phyloP scores from a whole-genome alignment of 345 rosid genomes.

The Cardamine resedifolia region DNA sequence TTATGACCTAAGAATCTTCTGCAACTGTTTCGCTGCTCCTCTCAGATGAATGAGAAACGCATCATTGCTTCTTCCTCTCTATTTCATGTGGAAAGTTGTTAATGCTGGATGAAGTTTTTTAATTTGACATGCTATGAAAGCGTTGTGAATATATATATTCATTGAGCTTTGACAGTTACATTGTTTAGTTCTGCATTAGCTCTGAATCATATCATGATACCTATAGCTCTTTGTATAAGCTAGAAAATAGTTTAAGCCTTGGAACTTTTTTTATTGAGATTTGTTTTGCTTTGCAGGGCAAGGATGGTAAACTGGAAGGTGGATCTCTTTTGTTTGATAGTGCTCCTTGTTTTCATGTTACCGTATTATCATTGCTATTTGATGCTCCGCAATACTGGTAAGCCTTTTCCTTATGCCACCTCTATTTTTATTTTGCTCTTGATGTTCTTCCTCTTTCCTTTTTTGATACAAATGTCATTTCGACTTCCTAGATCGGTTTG shows the following conservation, averaged over 20 bases:
- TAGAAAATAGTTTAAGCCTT: neutral
- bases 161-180: conserved; percentile 17
- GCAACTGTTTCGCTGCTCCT: neutral
- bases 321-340: conserved; percentile 87
- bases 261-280: conserved; percentile 8
- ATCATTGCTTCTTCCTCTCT: neutral
- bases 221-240: neutral
- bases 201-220: neutral
- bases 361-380: conserved; percentile 97
- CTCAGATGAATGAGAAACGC: neutral
- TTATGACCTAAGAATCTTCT: neutral
- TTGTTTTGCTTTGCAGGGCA: conserved; percentile 50
- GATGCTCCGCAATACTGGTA: conserved; percentile 93
- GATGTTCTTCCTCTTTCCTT: neutral
- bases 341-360: conserved; percentile 86
- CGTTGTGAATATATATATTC: neutral
- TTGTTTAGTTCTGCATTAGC: too few relatives aligned
- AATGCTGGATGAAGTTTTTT: neutral
- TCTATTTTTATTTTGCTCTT: neutral
- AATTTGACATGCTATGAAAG: neutral
- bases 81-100: neutral
- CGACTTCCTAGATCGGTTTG: neutral
- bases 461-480: neutral
- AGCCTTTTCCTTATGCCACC: conserved; percentile 11
- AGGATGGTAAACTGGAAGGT: conserved; percentile 97